Evolutionary conservation across 768 basidiomycete genomes (phyloP).

Genomic region (Neoboletus brunneissimus): DNA sequence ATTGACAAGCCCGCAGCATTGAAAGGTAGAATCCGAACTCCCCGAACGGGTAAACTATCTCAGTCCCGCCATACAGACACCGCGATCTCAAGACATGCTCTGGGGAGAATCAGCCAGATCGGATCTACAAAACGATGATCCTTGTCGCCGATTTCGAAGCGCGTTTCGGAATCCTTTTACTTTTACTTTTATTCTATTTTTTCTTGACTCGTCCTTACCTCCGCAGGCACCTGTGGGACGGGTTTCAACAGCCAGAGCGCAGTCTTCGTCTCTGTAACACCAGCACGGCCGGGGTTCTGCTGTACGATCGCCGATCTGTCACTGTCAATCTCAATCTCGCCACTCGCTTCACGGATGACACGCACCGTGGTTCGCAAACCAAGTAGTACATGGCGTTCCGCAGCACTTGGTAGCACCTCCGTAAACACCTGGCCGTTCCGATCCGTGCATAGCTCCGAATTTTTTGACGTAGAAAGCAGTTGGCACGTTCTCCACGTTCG

Average conservation of each 20-base stretch:
- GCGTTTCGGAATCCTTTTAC: too few relatives aligned
- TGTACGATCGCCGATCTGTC: neutral
- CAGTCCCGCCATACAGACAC: neutral
- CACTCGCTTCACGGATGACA: neutral
- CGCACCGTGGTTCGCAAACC: neutral
- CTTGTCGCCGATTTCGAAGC: neutral
- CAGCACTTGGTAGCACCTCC: neutral
- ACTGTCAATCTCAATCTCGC: neutral
- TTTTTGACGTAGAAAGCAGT: too few relatives aligned
- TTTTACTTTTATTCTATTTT: too few relatives aligned
- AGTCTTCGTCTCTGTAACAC: neutral
- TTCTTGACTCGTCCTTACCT: neutral
- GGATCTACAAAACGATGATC: neutral
- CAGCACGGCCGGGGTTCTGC: neutral
- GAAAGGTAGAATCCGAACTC: neutral
- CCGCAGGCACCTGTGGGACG: neutral
- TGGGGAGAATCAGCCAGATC: neutral
- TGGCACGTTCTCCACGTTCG: too few relatives aligned
- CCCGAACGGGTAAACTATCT: neutral
- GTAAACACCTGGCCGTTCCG: neutral
- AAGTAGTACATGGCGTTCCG: neutral
- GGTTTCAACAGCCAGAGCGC: neutral
- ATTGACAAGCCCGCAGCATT: neutral
- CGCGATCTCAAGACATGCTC: neutral
- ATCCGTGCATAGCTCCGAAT: neutral